Percentiles rank a stretch among this genome's conserved stretches.
Conservation (phyloP, 176 grass and related monocot species). For the Oryza coarctata region DNA sequence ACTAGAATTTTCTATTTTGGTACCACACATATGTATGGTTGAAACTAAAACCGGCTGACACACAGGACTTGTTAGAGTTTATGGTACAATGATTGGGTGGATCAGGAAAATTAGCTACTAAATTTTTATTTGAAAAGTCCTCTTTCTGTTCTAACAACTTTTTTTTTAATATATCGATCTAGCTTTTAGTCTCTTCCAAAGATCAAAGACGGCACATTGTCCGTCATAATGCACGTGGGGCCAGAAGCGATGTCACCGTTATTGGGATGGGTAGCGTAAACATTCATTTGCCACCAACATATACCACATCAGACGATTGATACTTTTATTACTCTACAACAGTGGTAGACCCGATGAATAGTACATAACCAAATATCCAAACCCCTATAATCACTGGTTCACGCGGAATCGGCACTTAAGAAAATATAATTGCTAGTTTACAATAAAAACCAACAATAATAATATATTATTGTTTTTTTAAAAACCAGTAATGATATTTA, state of each 20-base stretch:
- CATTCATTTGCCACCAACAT: background rate
- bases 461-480: background rate
- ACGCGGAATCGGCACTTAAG: too few species aligned
- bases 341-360: background rate
- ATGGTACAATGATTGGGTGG: conserved; percentile 50
- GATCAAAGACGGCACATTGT: background rate
- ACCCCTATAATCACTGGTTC: background rate
- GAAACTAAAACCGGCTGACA: conserved; percentile 29
- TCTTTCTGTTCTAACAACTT: background rate
- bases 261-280: conserved; percentile 10
- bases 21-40: background rate
- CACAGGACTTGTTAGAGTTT: background rate
- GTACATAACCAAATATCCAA: background rate
- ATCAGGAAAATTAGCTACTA: conserved; percentile 23
- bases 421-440: background rate
- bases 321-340: background rate
- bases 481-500: background rate
- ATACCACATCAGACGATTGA: background rate
- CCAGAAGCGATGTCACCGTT: conserved; percentile 12
- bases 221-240: background rate
- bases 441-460: background rate
- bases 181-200: conserved; percentile 12
- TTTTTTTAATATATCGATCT: background rate
- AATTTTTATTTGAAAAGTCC: background rate
- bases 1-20: conserved; percentile 11